A percentile compares a stretch with the other conserved stretches of the same genome.
Evolutionary conservation across 2,329 filamentous ascomycete genomes (phyloP).

Genomic region (Aureobasidium sp.): DNA sequence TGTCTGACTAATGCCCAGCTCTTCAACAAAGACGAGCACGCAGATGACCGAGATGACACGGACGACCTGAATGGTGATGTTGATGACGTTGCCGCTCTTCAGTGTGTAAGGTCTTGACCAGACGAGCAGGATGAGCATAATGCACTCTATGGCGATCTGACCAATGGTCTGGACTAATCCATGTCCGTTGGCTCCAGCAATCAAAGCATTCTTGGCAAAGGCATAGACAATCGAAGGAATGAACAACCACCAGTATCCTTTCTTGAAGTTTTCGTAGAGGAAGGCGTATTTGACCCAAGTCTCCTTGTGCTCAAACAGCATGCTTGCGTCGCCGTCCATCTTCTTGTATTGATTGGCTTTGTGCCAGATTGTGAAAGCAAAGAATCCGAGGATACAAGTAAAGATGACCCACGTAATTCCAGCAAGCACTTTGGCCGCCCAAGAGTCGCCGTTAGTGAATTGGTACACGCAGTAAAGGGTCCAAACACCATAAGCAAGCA

Average conservation of each 20-base stretch:
- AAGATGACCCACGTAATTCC: constrained; percentile 73
- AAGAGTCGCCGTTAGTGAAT: constrained; percentile 87
- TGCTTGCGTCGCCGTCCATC: constrained; percentile 61
- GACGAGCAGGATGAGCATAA: constrained; percentile 70
- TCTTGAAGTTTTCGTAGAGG: constrained; percentile 95
- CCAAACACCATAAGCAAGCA: constrained; percentile 91
- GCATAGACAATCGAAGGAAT: constrained; percentile 83
- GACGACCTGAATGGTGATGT: constrained; percentile 82
- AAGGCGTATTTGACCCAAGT: constrained; percentile 93
- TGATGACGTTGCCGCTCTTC: constrained; percentile 84
- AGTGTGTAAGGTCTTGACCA: constrained; percentile 84
- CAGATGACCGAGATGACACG: constrained; percentile 82
- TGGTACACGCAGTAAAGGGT: constrained; percentile 94
- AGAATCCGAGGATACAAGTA: constrained; percentile 72
- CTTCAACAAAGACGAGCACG: constrained; percentile 87
- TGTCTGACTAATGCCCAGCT: constrained; percentile 80
- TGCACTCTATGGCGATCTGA: constrained; percentile 70
- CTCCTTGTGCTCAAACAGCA: constrained; percentile 79
- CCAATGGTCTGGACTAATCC: constrained; percentile 72
- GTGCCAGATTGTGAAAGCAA: constrained; percentile 73
- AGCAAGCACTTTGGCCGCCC: constrained; percentile 80
- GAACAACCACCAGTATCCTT: constrained; percentile 95
- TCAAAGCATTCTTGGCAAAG: constrained; percentile 77
- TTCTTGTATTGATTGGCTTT: constrained; percentile 68
- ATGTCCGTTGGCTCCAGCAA: constrained; percentile 78